phyloP scores from a whole-genome alignment of 768 basidiomycete genomes.

The Mrakia frigida region DNA sequence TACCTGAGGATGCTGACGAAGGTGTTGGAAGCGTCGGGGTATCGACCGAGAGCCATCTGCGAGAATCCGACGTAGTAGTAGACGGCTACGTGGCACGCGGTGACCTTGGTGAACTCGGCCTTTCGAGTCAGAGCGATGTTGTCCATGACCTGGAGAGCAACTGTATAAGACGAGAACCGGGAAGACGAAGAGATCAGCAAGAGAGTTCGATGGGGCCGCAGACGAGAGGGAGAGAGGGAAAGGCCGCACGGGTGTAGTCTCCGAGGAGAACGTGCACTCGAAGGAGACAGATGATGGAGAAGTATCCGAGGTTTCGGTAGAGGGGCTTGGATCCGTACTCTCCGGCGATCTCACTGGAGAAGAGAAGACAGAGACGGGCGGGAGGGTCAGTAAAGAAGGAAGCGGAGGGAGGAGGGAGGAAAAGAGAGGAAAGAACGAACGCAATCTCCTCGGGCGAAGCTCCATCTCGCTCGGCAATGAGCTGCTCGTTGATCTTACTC shows the following conservation, averaged over 20 bases:
- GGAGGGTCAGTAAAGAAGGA: not conserved
- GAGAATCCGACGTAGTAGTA: constrained; percentile 91
- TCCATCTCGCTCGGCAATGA: constrained; percentile 72
- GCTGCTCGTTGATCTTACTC: constrained; percentile 88
- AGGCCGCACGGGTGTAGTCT: constrained; percentile 52
- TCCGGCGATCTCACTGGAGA: constrained; percentile 67
- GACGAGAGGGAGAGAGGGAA: not conserved
- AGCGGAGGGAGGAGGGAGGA: not conserved
- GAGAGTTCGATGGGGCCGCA: too few relatives aligned
- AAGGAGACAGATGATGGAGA: constrained; percentile 88
- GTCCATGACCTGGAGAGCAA: constrained; percentile 92
- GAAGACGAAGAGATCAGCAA: not conserved
- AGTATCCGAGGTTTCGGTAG: constrained; percentile 93
- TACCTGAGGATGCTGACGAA: constrained; percentile 91
- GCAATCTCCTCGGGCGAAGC: constrained; percentile 75
- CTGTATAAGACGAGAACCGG: constrained; percentile 47
- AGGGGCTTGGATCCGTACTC: constrained; percentile 86
- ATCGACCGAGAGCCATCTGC: constrained; percentile 89
- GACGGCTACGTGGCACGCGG: constrained; percentile 36
- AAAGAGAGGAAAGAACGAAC: constrained; percentile 50
- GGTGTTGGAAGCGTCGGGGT: constrained; percentile 89
- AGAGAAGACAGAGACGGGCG: constrained; percentile 3
- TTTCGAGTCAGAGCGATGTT: constrained; percentile 70
- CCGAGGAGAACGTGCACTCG: constrained; percentile 94
- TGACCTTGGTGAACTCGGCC: constrained; percentile 56